Evolutionary conservation across 495 filamentous ascomycete genomes (phyloP).

Genomic region (Podospora bellae-mahoneyi): DNA sequence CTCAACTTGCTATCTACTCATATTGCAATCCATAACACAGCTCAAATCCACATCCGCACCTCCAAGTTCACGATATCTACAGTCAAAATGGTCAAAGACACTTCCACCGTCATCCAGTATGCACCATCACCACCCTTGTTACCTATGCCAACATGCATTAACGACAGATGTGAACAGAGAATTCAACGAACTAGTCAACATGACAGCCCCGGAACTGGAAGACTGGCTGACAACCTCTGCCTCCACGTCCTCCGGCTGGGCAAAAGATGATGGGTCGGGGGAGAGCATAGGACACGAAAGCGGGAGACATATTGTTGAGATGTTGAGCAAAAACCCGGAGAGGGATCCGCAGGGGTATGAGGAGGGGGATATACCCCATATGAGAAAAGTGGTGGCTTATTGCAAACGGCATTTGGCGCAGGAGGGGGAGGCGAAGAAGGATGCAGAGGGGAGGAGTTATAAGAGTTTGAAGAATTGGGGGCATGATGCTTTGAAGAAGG

Average conservation of each 20-base stretch:
- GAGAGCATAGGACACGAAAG: constrained; percentile 67
- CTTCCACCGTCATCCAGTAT: constrained; percentile 14
- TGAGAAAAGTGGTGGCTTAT: constrained; percentile 52
- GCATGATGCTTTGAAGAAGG: constrained; percentile 57
- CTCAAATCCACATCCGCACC: no score
- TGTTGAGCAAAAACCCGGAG: constrained; percentile 59
- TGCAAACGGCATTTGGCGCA: constrained; percentile 65
- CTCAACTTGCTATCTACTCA: background rate
- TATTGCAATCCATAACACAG: no score
- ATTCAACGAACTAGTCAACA: constrained; percentile 68
- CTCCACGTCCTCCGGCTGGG: constrained; percentile 56
- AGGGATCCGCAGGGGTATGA: constrained; percentile 42
- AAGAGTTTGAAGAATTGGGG: constrained; percentile 66
- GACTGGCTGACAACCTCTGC: constrained; percentile 57
- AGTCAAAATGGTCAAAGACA: constrained; percentile 19
- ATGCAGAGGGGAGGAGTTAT: constrained; percentile 32
- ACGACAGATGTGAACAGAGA: constrained; percentile 40
- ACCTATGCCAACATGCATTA: no score
- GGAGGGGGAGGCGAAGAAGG: constrained; percentile 57
- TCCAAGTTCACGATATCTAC: no score
- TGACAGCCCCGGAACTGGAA: constrained; percentile 58
- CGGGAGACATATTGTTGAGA: constrained; percentile 61
- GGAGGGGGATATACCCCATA: constrained; percentile 51
- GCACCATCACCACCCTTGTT: background rate
- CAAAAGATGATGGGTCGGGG: constrained; percentile 46